phyloP scores from a whole-genome alignment of 228 moss, liverwort and hornwort genomes.

The Sphagnum magellanicum region DNA sequence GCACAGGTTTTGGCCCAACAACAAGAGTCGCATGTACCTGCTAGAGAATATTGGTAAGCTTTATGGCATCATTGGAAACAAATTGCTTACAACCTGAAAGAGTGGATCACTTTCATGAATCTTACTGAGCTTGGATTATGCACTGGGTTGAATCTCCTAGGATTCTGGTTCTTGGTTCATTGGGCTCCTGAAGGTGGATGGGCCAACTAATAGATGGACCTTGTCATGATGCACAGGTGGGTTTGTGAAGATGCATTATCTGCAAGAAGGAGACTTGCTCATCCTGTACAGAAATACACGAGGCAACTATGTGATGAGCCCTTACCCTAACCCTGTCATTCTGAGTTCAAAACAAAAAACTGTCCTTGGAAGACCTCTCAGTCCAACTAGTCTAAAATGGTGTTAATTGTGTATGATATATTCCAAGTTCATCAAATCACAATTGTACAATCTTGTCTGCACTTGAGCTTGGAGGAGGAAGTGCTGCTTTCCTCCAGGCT shows the following conservation, averaged over 20 bases:
- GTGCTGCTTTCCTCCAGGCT: too few relatives aligned
- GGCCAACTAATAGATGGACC: too few relatives aligned
- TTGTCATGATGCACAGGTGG: slow-evolving; percentile 26
- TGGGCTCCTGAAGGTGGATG: neutral
- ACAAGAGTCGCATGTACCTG: slow-evolving; percentile 63
- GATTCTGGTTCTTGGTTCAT: neutral
- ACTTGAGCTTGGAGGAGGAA: too few relatives aligned
- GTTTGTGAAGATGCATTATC: slow-evolving; percentile 39
- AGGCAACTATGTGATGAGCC: slow-evolving; percentile 32
- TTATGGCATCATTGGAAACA: too few relatives aligned
- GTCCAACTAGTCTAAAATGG: too few relatives aligned
- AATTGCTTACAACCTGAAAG: too few relatives aligned
- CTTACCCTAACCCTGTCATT: too few relatives aligned
- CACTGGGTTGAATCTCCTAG: neutral
- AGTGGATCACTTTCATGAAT: neutral
- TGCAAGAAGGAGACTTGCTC: slow-evolving; percentile 48
- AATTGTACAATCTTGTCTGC: too few relatives aligned
- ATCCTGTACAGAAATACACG: slow-evolving; percentile 30
- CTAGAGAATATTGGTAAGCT: slow-evolving; percentile 57
- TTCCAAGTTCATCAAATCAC: too few relatives aligned
- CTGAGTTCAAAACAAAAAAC: too few relatives aligned
- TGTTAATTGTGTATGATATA: too few relatives aligned
- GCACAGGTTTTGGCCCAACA: slow-evolving; percentile 64
- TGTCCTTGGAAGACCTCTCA: too few relatives aligned
- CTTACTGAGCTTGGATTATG: neutral